A percentile compares a stretch with the other conserved stretches of the same genome.
These are phyloP conservation scores for Asterella californica DNA, from an alignment of 225 moss, liverwort and hornwort species.

Conservation along the genomic window DNA sequence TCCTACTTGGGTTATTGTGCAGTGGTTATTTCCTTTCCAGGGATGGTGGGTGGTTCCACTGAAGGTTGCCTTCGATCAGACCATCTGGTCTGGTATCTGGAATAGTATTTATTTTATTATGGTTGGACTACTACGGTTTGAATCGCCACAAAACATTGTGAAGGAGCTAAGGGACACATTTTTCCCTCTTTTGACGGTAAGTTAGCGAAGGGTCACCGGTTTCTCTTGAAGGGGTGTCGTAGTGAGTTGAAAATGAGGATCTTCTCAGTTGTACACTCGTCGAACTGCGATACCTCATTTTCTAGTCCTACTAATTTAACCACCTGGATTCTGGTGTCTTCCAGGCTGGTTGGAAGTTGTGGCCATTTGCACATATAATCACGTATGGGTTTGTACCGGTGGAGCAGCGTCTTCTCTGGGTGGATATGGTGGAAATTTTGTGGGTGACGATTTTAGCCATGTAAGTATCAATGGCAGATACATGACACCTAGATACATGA, in stretches of 20 bases:
- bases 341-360: conserved; percentile 89
- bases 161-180: conserved; percentile 68
- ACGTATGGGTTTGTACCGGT: conserved; percentile 49
- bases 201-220: not conserved
- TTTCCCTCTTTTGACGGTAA: conserved; percentile 60
- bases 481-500: not conserved
- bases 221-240: too few species aligned
- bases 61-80: conserved; percentile 84
- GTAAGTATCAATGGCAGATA: conserved; percentile 9
- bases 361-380: conserved; percentile 52
- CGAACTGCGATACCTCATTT: too few species aligned
- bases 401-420: conserved; percentile 54
- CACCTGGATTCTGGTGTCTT: not conserved
- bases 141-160: conserved; percentile 56
- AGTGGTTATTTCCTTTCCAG: conserved; percentile 87
- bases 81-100: conserved; percentile 83
- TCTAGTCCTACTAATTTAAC: not conserved
- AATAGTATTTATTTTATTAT: conserved; percentile 69
- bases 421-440: conserved; percentile 53
- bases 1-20: conserved; percentile 24
- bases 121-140: conserved; percentile 66
- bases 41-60: conserved; percentile 92
- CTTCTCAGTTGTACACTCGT: too few species aligned
- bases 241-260: too few species aligned
- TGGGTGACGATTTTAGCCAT: conserved; percentile 53